Evolutionary conservation across 2,329 filamentous ascomycete genomes (phyloP).

Genomic region (Fusarium anguioides): DNA sequence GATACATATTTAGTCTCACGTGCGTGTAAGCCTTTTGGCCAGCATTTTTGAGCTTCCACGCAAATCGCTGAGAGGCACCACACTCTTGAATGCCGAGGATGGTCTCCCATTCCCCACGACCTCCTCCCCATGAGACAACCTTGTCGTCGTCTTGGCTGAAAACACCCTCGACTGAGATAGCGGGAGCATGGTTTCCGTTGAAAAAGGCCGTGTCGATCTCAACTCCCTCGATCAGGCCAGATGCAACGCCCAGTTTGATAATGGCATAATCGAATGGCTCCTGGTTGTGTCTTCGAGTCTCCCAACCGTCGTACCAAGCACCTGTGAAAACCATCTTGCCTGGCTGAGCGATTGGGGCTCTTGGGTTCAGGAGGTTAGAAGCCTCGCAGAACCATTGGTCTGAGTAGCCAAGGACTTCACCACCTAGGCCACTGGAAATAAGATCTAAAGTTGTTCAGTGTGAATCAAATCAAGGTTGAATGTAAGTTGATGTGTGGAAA

Average conservation of each 20-base stretch:
- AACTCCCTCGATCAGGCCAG: slow-evolving; percentile 77
- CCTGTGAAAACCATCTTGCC: slow-evolving; percentile 77
- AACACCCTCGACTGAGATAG: slow-evolving; percentile 80
- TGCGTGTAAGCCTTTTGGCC: slow-evolving; percentile 79
- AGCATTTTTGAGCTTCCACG: slow-evolving; percentile 72
- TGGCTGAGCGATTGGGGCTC: slow-evolving; percentile 69
- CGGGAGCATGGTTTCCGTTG: slow-evolving; percentile 83
- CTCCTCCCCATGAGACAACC: slow-evolving; percentile 70
- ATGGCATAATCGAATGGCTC: slow-evolving; percentile 75
- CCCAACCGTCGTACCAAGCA: slow-evolving; percentile 79
- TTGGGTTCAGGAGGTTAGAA: slow-evolving; percentile 71
- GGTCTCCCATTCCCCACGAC: slow-evolving; percentile 74
- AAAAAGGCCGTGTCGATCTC: slow-evolving; percentile 87
- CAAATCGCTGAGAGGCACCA: slow-evolving; percentile 78
- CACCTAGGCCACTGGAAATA: slow-evolving; percentile 69
- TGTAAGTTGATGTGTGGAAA: not conserved
- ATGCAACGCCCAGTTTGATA: slow-evolving; percentile 74
- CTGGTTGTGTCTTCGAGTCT: slow-evolving; percentile 73
- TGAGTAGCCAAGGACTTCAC: slow-evolving; percentile 72
- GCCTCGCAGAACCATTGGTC: slow-evolving; percentile 78
- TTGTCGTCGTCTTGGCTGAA: slow-evolving; percentile 74
- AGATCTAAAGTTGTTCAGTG: slow-evolving; percentile 60
- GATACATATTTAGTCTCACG: slow-evolving; percentile 85
- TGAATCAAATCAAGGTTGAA: not conserved
- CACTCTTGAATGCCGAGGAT: slow-evolving; percentile 77